A percentile compares a stretch with the other conserved stretches of the same genome.
phyloP scores from a whole-genome alignment of 1,284 basidiomycete genomes.

The Malassezia equina region DNA sequence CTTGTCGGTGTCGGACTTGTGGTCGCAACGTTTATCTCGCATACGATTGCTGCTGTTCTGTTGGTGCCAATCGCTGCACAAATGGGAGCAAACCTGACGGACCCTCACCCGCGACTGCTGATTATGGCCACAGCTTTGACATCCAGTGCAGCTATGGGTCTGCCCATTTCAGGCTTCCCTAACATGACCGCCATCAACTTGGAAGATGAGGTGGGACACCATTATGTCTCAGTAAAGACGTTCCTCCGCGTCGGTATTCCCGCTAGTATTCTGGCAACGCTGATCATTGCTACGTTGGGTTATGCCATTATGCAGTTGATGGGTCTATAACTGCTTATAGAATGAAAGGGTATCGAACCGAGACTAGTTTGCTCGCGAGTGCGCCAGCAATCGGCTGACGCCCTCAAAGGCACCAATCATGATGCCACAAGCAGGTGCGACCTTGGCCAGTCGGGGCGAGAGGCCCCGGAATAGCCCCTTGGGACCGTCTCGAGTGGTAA shows the following conservation, averaged over 20 bases:
- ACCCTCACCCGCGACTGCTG: conserved; percentile 39
- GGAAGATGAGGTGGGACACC: conserved; percentile 84
- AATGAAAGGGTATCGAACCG: background rate
- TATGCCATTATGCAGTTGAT: conserved; percentile 37
- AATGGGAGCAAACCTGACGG: conserved; percentile 65
- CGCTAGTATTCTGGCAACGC: conserved; percentile 72
- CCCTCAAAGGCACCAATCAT: conserved; percentile 94
- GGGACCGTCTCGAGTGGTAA: conserved; percentile 67
- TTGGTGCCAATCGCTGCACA: conserved; percentile 89
- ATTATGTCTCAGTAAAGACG: conserved; percentile 55
- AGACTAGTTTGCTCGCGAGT: background rate
- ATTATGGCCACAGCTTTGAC: conserved; percentile 65
- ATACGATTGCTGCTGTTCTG: conserved; percentile 75
- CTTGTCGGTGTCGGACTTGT: conserved; percentile 78
- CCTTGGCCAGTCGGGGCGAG: conserved; percentile 79
- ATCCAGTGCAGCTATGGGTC: conserved; percentile 92
- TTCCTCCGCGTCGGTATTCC: conserved; percentile 89
- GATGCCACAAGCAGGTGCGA: conserved; percentile 95
- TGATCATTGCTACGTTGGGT: conserved; percentile 49
- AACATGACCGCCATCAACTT: conserved; percentile 64
- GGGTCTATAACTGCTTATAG: conserved; percentile 8
- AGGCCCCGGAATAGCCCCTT: conserved; percentile 73
- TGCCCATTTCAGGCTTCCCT: conserved; percentile 94
- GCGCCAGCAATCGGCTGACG: conserved; percentile 35
- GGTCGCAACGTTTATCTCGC: conserved; percentile 51